A percentile compares a stretch with the other conserved stretches of the same genome.
Conservation (phyloP, 129 eudicot genomes). For the Centrapalus pauciflorus region DNA sequence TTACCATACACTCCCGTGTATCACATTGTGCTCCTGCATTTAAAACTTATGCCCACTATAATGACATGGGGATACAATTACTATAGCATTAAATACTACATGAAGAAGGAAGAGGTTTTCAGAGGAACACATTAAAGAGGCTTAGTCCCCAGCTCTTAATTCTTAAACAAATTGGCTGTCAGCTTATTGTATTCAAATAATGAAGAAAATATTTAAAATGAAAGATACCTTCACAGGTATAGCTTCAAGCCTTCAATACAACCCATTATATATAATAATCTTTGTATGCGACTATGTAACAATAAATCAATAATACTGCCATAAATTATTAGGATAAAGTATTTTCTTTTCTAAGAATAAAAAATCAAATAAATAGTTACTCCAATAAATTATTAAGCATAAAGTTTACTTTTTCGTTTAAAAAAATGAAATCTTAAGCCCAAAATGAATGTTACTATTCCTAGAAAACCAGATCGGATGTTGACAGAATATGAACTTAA, state of each 20-base stretch:
- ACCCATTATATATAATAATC: no score
- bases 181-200: slow-evolving; percentile 7
- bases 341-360: neutral
- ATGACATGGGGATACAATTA: neutral
- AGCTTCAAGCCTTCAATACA: no score
- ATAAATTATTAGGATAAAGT: neutral
- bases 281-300: neutral
- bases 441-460: neutral
- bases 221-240: no score
- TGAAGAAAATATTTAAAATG: neutral
- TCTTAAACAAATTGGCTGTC: slow-evolving; percentile 1
- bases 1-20: neutral
- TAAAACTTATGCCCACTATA: neutral
- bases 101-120: neutral
- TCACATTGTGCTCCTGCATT: neutral
- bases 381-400: neutral
- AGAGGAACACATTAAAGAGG: neutral
- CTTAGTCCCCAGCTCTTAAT: neutral
- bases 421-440: neutral
- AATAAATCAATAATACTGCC: slow-evolving; percentile 1
- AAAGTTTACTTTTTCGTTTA: neutral
- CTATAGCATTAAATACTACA: neutral
- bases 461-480: slow-evolving; percentile 6
- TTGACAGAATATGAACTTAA: neutral
- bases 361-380: no score